Evolutionary conservation across 2,329 filamentous ascomycete genomes (phyloP), one percentile per base, ranked within the genome.

Genomic region (Colletotrichum sp.): DNA sequence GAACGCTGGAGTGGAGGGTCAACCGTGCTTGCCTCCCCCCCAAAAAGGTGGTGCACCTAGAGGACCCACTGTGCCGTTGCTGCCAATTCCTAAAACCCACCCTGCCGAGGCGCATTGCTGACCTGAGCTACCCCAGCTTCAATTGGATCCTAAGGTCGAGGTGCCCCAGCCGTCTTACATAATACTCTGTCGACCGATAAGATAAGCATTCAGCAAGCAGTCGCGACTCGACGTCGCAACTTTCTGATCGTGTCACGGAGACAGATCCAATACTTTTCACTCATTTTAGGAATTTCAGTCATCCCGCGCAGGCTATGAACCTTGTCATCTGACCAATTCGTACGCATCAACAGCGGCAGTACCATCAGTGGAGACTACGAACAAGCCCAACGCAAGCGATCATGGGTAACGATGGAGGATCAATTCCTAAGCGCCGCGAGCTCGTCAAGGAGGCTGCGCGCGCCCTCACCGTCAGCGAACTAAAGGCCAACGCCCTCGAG

Each of bases 321-420:
- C n/a, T 21, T 13, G 44, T 21, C 2, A 21, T 52, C 44, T 13
- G n/a, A 12, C n/a, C 44, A 21, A 52, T 13, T 49, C 39, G 4
- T 49, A 21, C 9, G 44, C 44, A 21, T 49, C 44, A 49, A 21
- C 44, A 13, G 44, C 44, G n/a, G 44, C 44, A 49, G 12, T 21
- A 49, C 44, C n/a, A 21, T 49, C 44, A 21, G n/a, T 13, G n/a
- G 10, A 49, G 39, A 26, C 28, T 2, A 12, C 26, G 39, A 6
- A 6, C 5, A n/a, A 32, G 36, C 7, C 24, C 18, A 6, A 60
- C 52, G 59, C 52, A 49, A 65, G 26, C 65, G 10, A 69, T 57
- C 78, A 98, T 99, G 97, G 97, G 97, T 84, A 99, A 99, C 87
- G 97, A 99, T 84, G 97, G 97, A 80, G 97, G 97, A 83, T 96